phyloP scores from a whole-genome alignment of 768 basidiomycete species.

The Tricholoma sp. region DNA sequence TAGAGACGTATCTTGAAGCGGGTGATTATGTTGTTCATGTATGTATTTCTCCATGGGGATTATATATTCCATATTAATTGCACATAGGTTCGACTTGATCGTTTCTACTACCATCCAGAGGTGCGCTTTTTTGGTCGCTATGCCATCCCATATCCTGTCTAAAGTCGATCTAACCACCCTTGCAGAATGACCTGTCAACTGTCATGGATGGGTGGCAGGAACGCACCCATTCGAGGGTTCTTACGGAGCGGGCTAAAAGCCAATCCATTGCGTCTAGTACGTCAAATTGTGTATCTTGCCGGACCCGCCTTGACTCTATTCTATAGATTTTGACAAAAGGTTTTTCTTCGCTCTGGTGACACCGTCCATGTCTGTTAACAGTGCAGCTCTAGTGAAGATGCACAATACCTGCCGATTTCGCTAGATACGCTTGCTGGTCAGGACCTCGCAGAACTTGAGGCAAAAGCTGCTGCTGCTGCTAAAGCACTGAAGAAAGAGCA shows the following conservation, averaged over 20 bases:
- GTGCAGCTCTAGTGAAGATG: constrained; percentile 1
- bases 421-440: constrained; percentile 17
- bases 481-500: constrained; percentile 1
- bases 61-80: background rate
- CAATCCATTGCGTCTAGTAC: constrained; percentile 12
- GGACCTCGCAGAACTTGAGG: constrained; percentile 16
- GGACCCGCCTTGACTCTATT: background rate
- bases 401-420: constrained; percentile 12
- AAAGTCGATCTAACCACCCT: no score
- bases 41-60: background rate
- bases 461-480: constrained; percentile 11
- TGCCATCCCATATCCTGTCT: background rate
- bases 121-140: background rate
- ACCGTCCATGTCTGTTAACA: background rate
- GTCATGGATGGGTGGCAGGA: constrained; percentile 6
- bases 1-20: constrained; percentile 19
- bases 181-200: background rate
- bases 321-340: constrained; percentile 11
- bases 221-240: constrained; percentile 7
- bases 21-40: constrained; percentile 27
- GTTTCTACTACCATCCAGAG: background rate
- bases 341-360: background rate
- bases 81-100: constrained; percentile 14
- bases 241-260: constrained; percentile 10
- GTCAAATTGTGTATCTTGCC: background rate